Evolutionary conservation across 495 filamentous ascomycete genomes (phyloP).

Genomic region (Platismatia glauca): DNA sequence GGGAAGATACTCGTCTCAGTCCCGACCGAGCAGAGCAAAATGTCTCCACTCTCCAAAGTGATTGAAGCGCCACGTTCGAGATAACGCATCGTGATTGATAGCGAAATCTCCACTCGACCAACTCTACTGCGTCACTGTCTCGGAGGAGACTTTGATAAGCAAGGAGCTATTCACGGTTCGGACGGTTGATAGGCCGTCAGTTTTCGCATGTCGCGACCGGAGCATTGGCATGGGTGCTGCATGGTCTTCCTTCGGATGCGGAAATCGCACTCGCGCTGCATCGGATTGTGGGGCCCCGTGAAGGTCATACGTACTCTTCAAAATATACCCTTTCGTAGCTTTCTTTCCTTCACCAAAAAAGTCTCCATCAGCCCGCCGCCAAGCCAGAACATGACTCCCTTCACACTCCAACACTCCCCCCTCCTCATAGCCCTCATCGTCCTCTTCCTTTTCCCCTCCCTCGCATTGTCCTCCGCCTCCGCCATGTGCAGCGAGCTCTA

Average conservation of each 20-base stretch:
- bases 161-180: background rate
- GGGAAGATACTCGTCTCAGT: background rate
- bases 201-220: background rate
- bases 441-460: background rate
- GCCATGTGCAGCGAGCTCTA: background rate
- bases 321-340: background rate
- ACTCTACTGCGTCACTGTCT: background rate
- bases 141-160: background rate
- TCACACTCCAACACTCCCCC: background rate
- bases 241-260: background rate
- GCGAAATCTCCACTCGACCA: fast-evolving
- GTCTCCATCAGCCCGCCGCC: no score
- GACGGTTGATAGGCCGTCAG: background rate
- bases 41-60: background rate
- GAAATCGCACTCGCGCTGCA: background rate
- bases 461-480: background rate
- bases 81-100: background rate
- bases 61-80: background rate
- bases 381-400: background rate
- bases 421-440: background rate
- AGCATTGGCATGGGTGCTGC: background rate
- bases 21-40: background rate
- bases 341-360: background rate
- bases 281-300: background rate
- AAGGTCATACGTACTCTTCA: background rate